phyloP scores from a whole-genome alignment of 169 alveolate genomes.

The Plasmodium gonderi region DNA sequence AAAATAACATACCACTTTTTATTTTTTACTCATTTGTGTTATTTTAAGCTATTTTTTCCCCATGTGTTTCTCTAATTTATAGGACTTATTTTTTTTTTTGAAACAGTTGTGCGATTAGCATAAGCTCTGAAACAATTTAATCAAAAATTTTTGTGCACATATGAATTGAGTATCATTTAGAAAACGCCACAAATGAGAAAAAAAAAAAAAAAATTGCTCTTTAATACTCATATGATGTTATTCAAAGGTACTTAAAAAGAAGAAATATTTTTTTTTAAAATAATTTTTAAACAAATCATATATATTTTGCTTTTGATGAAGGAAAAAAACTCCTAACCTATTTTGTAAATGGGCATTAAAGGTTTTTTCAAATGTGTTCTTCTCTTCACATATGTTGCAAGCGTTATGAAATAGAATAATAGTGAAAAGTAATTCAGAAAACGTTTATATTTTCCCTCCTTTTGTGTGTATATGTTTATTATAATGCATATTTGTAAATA shows the following conservation, averaged over 20 bases:
- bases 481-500: too few species aligned
- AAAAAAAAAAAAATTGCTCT: neutral
- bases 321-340: neutral
- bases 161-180: neutral
- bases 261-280: neutral
- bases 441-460: neutral
- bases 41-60: neutral
- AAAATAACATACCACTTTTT: neutral
- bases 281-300: neutral
- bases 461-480: neutral
- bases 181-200: neutral
- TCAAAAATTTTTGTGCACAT: neutral
- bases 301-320: neutral
- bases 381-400: neutral
- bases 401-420: neutral
- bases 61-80: neutral
- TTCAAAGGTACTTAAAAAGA: neutral
- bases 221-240: neutral
- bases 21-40: neutral
- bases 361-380: neutral
- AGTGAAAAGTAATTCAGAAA: neutral
- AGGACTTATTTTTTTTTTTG: neutral
- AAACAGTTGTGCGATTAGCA: neutral
- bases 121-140: neutral
- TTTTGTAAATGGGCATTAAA: neutral